Base-by-base conservation (phyloP, 2,329 filamentous ascomycete species). In the Botryotinia calthae region DNA sequence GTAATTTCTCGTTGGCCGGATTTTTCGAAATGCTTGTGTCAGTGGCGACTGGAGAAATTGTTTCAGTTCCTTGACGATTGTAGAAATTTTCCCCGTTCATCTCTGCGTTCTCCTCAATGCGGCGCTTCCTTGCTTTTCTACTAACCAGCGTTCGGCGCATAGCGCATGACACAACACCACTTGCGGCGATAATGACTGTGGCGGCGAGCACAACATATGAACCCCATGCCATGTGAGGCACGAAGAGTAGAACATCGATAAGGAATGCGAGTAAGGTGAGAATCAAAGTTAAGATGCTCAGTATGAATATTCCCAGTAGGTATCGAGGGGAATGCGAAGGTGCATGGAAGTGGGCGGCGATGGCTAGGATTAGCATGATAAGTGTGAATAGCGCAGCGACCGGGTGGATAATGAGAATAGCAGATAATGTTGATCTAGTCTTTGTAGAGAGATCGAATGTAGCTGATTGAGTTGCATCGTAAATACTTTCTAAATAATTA, bases 1-100 rank as follows among this genome's bases (percentile, higher is more conserved):
- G 86, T 18, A 88, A 76, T 64, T 84, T 85, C 74, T 87, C 81
- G 18, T 86, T 83, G 8, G 83, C 86, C 58, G 85, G 85, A 62
- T 87, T 87, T 79, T 87, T 87, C 34, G 89, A 81, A 63, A 87
- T 83, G 14, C 89, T 87, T 31, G 88, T 89, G 12, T 90, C 83
- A 75, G 86, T 83, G 8, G 81, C 80, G 7, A 83, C 80, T 2
- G 83, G 83, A 81, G 56, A 82, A 78, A 51, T 73, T 40, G 62
- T 65, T 5, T 70, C 73, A 25, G 74, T 62, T 16, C 75, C 77
- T 82, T 91, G 89, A 73, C 91, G 87, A 79, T 91, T 92, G 82
- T 97, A 98, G 81, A 92, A 98, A 80, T 95, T 96, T 79, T 96
- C 90, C 42, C 95, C 95, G 81, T 93, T 98, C 95, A 98, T 98